Percentiles rank a stretch among this genome's conserved stretches.
Conservation (phyloP, 1,139 yeast genomes). For the Geotrichum cucujoidarum region DNA sequence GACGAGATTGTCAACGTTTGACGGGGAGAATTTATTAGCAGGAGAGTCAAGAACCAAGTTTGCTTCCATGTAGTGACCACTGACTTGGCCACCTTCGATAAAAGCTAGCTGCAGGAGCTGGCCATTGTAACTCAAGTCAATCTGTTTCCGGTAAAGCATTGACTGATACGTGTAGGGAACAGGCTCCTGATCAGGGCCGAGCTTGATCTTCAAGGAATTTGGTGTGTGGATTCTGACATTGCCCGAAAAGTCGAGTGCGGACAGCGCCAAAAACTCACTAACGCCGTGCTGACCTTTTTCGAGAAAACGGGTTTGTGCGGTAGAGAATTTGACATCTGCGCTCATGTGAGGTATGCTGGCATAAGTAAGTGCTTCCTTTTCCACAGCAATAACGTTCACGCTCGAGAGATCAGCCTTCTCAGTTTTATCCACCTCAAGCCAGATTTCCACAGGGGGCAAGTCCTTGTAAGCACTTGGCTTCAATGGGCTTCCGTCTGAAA, state of each 20-base stretch:
- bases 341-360: constrained; percentile 42
- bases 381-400: constrained; percentile 45
- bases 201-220: constrained; percentile 38
- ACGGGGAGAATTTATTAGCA: constrained; percentile 5
- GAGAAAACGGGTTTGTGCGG: constrained; percentile 36
- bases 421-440: constrained; percentile 45
- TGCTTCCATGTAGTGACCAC: constrained; percentile 50
- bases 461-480: constrained; percentile 22
- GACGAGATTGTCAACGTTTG: constrained; percentile 10
- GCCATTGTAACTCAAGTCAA: constrained; percentile 40
- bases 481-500: constrained; percentile 17
- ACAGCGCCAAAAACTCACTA: constrained; percentile 39
- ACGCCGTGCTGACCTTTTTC: constrained; percentile 36
- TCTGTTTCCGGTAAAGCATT: constrained; percentile 43
- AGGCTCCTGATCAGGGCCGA: constrained; percentile 8
- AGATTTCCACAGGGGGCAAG: constrained; percentile 53
- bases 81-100: constrained; percentile 55
- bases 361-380: constrained; percentile 43
- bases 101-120: constrained; percentile 44
- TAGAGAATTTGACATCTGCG: constrained; percentile 46
- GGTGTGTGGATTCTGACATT: constrained; percentile 38
- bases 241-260: constrained; percentile 44
- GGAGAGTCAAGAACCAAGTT: constrained; percentile 41
- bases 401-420: constrained; percentile 43
- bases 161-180: constrained; percentile 45